phyloP scores from a whole-genome alignment of 192 early-diverging fungal genomes.

The Anaeromyces robustus region DNA sequence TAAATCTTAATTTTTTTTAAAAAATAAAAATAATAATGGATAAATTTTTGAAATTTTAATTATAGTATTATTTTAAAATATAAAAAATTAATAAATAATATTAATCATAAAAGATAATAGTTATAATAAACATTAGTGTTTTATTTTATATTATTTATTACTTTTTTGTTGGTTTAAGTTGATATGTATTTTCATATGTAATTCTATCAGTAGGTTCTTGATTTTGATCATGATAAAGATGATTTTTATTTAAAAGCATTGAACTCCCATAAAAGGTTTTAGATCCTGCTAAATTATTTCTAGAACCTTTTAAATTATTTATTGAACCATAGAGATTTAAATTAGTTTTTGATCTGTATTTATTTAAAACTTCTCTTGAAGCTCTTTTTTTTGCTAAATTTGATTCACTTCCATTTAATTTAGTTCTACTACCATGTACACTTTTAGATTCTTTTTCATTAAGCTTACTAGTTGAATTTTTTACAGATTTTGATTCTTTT shows the following conservation, averaged over 20 bases:
- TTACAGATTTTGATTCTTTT: not conserved
- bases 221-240: not conserved
- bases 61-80: not conserved
- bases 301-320: not conserved
- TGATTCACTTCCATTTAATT: not conserved
- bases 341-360: not conserved
- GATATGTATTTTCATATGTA: slow-evolving; percentile 41
- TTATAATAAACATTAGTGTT: too few species aligned
- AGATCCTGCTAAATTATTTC: not conserved
- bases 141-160: too few species aligned
- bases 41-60: slow-evolving; percentile 4
- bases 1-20: slow-evolving; percentile 20
- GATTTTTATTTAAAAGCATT: not conserved
- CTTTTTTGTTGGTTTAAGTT: slow-evolving; percentile 34
- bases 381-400: not conserved
- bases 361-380: not conserved
- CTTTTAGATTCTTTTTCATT: not conserved
- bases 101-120: too few species aligned
- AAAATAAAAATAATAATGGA: not conserved
- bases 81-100: not conserved
- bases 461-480: not conserved
- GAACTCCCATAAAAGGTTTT: not conserved
- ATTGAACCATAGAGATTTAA: not conserved
- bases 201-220: not conserved
- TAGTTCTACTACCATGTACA: not conserved